Evolutionary conservation across 345 rosid genomes (phyloP), one percentile per base, ranked within the genome.

Genomic region (Odontarrhena argentea): DNA sequence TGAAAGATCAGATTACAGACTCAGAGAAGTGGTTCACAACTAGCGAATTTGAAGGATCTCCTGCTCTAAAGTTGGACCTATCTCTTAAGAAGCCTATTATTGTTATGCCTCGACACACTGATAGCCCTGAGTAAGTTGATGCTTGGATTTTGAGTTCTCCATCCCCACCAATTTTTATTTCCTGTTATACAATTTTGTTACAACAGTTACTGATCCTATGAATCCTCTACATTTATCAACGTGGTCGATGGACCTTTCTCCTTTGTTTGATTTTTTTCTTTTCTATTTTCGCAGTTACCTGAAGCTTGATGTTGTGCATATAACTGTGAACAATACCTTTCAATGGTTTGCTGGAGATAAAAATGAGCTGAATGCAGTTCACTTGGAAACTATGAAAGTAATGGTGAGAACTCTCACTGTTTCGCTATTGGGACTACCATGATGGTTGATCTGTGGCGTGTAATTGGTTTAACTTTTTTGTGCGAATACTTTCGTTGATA

Each of bases 291-390:
- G 55, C 87, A 93, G 99, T 82, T 94, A 83, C 76, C 68, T 94
- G 89, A 88, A 91, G 82, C 96, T 94, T 53, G 99, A 94, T 80
- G 89, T 94, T 48, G 96, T 91, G 57, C 96, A 88, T 78, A 88
- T 94, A 71, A 88, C 99, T 11, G 85, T 94, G 46, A 76, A 63
- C 67, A 94, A 91, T 74, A 85, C 85, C 67, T 94, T 91, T 67
- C 86, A 87, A 65, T 91, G 99, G 99, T 79, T 85, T 62, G 70
- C 42, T 74, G 99, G 97, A 44, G 77, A 78, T 69, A 87, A 84
- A 81, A 80, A 57, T 62, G 99, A 94, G 64, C 61, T 87, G 56
- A 82, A 81, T 78, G 91, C 99, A 65, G 84, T 91, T 63, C 99
- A 85, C 79, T 50, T 91, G 78, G 99, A 94, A 69, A 81, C 80